Base-by-base conservation (phyloP, 2,329 filamentous ascomycete genomes). In the Torrubiellomyces zombiae region DNA sequence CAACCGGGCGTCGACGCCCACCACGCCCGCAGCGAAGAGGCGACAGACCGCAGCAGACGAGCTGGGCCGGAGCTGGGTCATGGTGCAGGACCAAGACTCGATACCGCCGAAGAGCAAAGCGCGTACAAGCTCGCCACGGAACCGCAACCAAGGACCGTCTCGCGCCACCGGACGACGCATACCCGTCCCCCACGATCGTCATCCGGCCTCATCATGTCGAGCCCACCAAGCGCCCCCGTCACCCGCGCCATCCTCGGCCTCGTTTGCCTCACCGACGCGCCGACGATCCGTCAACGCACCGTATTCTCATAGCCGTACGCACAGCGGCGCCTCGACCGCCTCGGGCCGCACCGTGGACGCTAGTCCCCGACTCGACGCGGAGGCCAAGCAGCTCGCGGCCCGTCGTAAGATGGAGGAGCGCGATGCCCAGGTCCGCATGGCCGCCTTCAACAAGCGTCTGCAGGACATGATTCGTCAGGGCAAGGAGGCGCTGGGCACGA, bases 381-480 rank as follows among this genome's bases (percentile, higher is more conserved):
- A 93, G 40, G 79, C 80, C 6, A 75, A 75, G 42, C 65, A 67
- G 21, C 68, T 85, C 28, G 73, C 81, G 5, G 72, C 73, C n/a
- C 66, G 70, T 42, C 67, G 75, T 35, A 60, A 72, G 14, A 67
- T 69, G 25, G 77, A 79, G 29, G 82, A 93, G 39, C 62, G 72
- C 22, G 75, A 85, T 38, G 67, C 79, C 6, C 83, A 95, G 38
- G 69, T 74, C 21, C 73, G 76, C 26, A 76, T 95, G 38, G 72
- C 71, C 24, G 68, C 75, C 14, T 72, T 95, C 50, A 91, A 89
- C 44, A 63, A 69, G 23, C 71, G 78, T 38, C 56, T 95, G 23
- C 69, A 78, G 42, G 77, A 75, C 17, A 82, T 98, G 77, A 91
- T 98, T 27, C 64, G 74, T 2, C 76, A 95, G 49, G 89, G 85